phyloP scores from a whole-genome alignment of 2,329 filamentous ascomycete species.

The Ophiocordyceps robertsii region DNA sequence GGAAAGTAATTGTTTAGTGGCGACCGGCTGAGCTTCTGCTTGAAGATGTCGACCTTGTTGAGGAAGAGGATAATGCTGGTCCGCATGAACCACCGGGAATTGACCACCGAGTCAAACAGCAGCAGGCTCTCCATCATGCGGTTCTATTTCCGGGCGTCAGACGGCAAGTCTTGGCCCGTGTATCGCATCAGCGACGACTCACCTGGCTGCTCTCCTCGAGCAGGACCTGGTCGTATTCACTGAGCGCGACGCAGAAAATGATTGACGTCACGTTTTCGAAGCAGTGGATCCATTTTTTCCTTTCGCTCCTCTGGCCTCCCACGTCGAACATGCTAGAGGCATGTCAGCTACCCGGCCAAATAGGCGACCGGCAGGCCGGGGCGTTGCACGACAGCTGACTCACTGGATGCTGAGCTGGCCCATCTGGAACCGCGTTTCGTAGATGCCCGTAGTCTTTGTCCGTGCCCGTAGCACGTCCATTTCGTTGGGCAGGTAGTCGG shows the following conservation, averaged over 20 bases:
- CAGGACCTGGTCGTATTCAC: conserved; percentile 95
- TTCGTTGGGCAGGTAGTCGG: conserved; percentile 83
- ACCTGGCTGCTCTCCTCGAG: conserved; percentile 96
- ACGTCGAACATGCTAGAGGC: conserved; percentile 89
- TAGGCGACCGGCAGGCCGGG: neutral
- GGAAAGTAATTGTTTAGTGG: conserved; percentile 93
- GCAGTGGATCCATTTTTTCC: conserved; percentile 99
- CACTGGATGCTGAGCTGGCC: conserved; percentile 98
- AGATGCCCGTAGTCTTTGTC: conserved; percentile 98
- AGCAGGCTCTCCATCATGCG: conserved; percentile 99
- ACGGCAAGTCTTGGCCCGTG: neutral
- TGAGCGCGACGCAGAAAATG: conserved; percentile 96
- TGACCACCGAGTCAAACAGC: conserved; percentile 95
- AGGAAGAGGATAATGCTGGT: conserved; percentile 98
- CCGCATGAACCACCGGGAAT: conserved; percentile 97
- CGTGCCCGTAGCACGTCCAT: conserved; percentile 89
- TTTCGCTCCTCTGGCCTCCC: conserved; percentile 88
- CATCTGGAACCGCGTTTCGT: conserved; percentile 98
- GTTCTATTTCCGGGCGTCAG: conserved; percentile 45
- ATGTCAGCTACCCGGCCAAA: conserved; percentile 8
- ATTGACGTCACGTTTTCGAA: conserved; percentile 99
- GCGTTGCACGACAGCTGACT: conserved; percentile 19
- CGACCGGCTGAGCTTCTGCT: conserved; percentile 80
- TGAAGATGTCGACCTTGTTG: conserved; percentile 98
- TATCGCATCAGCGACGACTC: conserved; percentile 15